phyloP scores from a whole-genome alignment of 2,329 filamentous ascomycete species.

The Pseudocercospora eumusae region DNA sequence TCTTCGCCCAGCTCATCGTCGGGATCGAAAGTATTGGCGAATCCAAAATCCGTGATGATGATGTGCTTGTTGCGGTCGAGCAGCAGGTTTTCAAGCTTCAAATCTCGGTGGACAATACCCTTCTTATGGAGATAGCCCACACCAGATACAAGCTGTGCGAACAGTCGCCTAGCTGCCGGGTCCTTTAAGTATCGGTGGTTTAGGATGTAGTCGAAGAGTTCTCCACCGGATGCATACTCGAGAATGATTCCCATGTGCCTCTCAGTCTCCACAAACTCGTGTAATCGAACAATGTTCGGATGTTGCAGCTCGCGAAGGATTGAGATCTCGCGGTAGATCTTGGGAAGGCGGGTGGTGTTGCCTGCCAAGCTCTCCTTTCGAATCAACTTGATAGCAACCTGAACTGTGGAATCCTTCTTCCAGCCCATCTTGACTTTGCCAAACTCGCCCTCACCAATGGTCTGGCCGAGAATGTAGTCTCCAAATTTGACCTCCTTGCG shows the following conservation, averaged over 20 bases:
- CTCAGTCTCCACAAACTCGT: slow-evolving; percentile 98
- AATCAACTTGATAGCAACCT: slow-evolving; percentile 98
- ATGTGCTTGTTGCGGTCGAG: slow-evolving; percentile 97
- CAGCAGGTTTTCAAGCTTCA: slow-evolving; percentile 94
- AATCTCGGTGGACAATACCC: slow-evolving; percentile 93
- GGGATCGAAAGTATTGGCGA: slow-evolving; percentile 95
- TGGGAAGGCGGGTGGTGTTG: slow-evolving; percentile 85
- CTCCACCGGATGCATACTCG: slow-evolving; percentile 95
- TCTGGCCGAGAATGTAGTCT: slow-evolving; percentile 93
- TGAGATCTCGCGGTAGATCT: slow-evolving; percentile 95
- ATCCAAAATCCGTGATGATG: slow-evolving; percentile 99
- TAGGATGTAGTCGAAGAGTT: slow-evolving; percentile 97
- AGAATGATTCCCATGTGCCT: slow-evolving; percentile 97
- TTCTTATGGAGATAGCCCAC: slow-evolving; percentile 98
- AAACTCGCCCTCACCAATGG: slow-evolving; percentile 95
- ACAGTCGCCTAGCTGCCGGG: slow-evolving; percentile 82
- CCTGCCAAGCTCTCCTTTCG: slow-evolving; percentile 84
- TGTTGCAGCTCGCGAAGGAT: slow-evolving; percentile 87
- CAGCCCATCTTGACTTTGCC: slow-evolving; percentile 98
- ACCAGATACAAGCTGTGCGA: slow-evolving; percentile 92
- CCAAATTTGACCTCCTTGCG: slow-evolving; percentile 86
- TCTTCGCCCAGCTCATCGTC: slow-evolving; percentile 85
- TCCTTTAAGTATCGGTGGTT: slow-evolving; percentile 97
- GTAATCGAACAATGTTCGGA: slow-evolving; percentile 92
- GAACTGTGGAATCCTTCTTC: slow-evolving; percentile 89